A percentile compares a stretch with the other conserved stretches of the same genome.
Conservation (phyloP, 352 stramenopile species). For the Phytophthora cryptogea region DNA sequence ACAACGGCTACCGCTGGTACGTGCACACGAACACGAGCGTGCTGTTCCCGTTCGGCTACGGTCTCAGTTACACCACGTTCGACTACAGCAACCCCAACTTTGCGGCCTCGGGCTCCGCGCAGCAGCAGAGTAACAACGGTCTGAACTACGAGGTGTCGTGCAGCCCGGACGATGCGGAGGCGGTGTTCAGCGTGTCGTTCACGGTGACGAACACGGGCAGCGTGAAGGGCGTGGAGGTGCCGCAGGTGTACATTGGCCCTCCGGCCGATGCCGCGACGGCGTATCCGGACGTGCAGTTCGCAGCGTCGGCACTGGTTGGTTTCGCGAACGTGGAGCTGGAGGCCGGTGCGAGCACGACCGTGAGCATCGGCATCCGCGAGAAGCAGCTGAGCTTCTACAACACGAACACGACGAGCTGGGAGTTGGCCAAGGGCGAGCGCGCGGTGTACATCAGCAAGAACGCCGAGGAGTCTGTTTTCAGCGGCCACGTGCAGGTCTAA, state of each 20-base stretch:
- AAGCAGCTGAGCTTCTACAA: conserved; percentile 41
- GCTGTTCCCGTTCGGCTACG: conserved; percentile 39
- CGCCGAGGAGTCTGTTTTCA: conserved; percentile 31
- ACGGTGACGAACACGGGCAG: conserved; percentile 32
- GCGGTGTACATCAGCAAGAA: conserved; percentile 34
- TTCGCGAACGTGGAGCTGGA: conserved; percentile 41
- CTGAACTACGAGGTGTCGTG: conserved; percentile 37
- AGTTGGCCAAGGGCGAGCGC: conserved; percentile 24
- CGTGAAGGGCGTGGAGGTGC: conserved; percentile 38
- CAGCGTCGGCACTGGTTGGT: conserved; percentile 30
- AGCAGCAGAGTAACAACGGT: conserved; percentile 15
- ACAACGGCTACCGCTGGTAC: conserved; percentile 44
- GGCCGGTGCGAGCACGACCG: conserved; percentile 30
- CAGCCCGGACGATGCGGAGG: conserved; percentile 22
- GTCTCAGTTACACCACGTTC: conserved; percentile 40
- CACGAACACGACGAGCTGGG: conserved; percentile 29
- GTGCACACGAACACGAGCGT: conserved; percentile 35
- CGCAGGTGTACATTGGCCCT: conserved; percentile 37
- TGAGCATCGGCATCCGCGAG: conserved; percentile 34
- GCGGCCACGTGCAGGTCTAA: conserved; percentile 31
- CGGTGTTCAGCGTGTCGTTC: conserved; percentile 34
- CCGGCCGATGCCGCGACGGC: conserved; percentile 24
- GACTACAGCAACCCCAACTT: conserved; percentile 41
- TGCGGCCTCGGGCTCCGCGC: conserved; percentile 10
- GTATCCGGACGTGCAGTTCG: conserved; percentile 36